Evolutionary conservation across 2,329 filamentous ascomycete species (phyloP), one percentile per base, ranked within the genome.

Genomic region (Clarireedia sp.): DNA sequence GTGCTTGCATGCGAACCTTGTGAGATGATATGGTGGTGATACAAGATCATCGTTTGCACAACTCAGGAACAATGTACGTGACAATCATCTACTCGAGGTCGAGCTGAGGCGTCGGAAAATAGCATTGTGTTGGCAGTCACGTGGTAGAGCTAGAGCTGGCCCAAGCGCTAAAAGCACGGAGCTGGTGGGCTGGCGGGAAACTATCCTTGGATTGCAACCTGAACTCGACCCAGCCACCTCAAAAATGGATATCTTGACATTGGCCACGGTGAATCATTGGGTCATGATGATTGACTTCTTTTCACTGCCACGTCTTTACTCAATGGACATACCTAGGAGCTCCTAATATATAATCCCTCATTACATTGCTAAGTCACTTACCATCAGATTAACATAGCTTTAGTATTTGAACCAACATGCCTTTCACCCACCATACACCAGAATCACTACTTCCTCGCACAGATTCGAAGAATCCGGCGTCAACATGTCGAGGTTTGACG

Each of bases 401-500:
- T 29, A 55, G 40, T 29, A 46, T 24, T 51, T 17, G 46, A 26
- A 14, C 17, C 44, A 41, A 44, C 48, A 87, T 87, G 84, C 80
- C 84, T 57, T 83, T 84, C 70, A 79, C 84, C 60, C 73, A 79
- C 54, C 79, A 85, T 67, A 95, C 90, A 0, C 91, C 92, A 61
- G 91, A 96, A 74, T 86, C 87, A 19, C 74, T 86, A 26, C 75
- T 96, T 57, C 80, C 79, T 56, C 86, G 91, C 56, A 83, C 84
- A 65, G 91, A 96, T 75, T 95, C 90, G 51, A 89, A 87, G 69
- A 86, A 95, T 62, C 86, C 90, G 2, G 78, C 81, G 1, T 86
- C 85, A 12, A 96, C 91, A 69, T 99, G 94, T 72, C 85, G 86
- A 73, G 94, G 94, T 56, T 82, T 97, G 60, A 96, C 90, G 3